Evolutionary conservation across 768 basidiomycete genomes (phyloP).

Genomic region (Mycena polygramma): DNA sequence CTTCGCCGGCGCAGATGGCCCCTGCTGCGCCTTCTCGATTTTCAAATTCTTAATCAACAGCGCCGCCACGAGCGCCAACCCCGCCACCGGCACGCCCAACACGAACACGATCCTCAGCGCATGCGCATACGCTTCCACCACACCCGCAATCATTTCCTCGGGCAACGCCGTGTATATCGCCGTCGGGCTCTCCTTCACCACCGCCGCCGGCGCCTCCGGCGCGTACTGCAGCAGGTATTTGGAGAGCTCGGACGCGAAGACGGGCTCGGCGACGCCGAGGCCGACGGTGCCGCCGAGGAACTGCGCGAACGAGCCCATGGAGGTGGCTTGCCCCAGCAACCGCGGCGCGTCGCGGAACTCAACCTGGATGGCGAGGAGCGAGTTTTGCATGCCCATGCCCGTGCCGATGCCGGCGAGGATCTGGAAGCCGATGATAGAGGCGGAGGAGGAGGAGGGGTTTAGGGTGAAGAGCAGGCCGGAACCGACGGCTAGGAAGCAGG

Average conservation of each 20-base stretch:
- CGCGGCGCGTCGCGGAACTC: conserved; percentile 26
- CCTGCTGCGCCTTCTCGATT: too few species aligned
- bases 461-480: conserved; percentile 33
- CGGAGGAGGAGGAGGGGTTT: conserved; percentile 11
- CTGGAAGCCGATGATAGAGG: conserved; percentile 32
- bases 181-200: too few species aligned
- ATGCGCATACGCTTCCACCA: background rate
- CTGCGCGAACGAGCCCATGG: conserved; percentile 36
- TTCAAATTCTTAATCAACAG: too few species aligned
- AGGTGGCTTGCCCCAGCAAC: conserved; percentile 33
- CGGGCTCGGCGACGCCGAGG: conserved; percentile 31
- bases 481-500: conserved; percentile 32
- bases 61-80: background rate
- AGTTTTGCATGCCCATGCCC: conserved; percentile 40
- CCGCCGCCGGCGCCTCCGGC: conserved; percentile 28
- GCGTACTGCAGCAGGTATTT: conserved; percentile 31
- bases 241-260: conserved; percentile 27
- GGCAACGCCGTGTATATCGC: too few species aligned
- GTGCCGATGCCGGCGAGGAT: conserved; percentile 37
- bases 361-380: conserved; percentile 38
- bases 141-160: too few species aligned
- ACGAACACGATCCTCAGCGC: conserved; percentile 30
- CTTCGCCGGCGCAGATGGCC: too few species aligned
- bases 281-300: conserved; percentile 34
- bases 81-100: conserved; percentile 24